Evolutionary conservation across 1,284 basidiomycete species (phyloP), one percentile per base, ranked within the genome.

Genomic region (Kwoniella shivajii): DNA sequence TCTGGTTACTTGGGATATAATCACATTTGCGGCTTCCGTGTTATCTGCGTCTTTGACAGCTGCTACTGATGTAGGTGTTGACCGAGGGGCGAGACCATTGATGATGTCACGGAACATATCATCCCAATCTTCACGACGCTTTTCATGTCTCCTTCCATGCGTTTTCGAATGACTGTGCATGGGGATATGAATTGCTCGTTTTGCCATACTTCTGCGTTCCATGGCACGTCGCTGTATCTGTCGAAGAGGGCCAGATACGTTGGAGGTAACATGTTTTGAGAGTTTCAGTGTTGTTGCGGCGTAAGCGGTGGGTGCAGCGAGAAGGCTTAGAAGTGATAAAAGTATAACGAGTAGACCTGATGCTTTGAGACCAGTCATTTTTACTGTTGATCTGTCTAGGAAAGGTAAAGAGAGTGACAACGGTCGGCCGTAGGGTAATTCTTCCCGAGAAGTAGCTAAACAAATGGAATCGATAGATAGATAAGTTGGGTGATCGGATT

Each of bases 271-370:
- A 27, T 53, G 51, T 37, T 29, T 36, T 11, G 51, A 53, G 4
- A 53, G 34, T 29, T 53, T 53, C 33, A 53, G 43, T 20, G 51
- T 38, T 16, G 51, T 53, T 14, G 51, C 51, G 5, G 31, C 43
- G 20, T 49, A 13, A 22, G 44, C 16, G 14, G 10, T 1, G 16
- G 31, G n/a, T 16, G 41, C 5, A 30, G 42, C 29, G 24, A 52
- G 31, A 7, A 43, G 29, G 14, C n/a, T 10, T 41, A 52, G 50
- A 14, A 52, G 5, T 7, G 50, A 42, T 7, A 52, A 41, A 26
- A 52, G 31, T 18, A 41, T 29, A n/a, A 52, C 20, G 22, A 22
- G 11, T 11, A 45, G 26, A 29, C 4, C 18, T 14, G 22, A 30
- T 13, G 43, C n/a, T n/a, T n/a, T n/a, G n/a, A n/a, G n/a, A n/a